These are phyloP conservation scores for Hypoxylon intermedium DNA, from an alignment of 495 filamentous ascomycete genomes.

Conservation along the genomic window DNA sequence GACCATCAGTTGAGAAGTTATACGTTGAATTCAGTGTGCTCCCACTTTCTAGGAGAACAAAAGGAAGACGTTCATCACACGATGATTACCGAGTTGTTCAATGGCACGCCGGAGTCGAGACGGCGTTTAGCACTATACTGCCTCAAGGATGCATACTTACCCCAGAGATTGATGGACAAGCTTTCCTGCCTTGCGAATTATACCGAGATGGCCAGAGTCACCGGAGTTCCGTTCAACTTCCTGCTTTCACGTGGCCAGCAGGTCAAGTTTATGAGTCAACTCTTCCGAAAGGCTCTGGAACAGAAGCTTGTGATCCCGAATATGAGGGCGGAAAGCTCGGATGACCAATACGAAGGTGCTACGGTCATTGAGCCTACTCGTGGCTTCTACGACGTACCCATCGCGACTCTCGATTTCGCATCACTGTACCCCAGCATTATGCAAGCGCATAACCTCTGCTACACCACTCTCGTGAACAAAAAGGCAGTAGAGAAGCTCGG, in stretches of 20 bases:
- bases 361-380: constrained; percentile 96
- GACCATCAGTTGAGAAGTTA: constrained; percentile 96
- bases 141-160: constrained; percentile 95
- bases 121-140: constrained; percentile 94
- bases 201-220: constrained; percentile 99
- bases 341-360: constrained; percentile 95
- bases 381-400: constrained; percentile 90
- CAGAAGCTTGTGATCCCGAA: constrained; percentile 95
- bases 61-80: constrained; percentile 99
- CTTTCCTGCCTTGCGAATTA: constrained; percentile 97
- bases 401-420: constrained; percentile 98
- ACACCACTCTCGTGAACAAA: constrained; percentile 92
- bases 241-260: constrained; percentile 92
- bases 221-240: constrained; percentile 96
- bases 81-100: constrained; percentile 98
- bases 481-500: constrained; percentile 72
- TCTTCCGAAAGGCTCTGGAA: constrained; percentile 93
- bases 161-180: constrained; percentile 95
- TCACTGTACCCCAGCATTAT: constrained; percentile 99
- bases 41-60: constrained; percentile 96
- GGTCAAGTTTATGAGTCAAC: constrained; percentile 95
- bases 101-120: constrained; percentile 89
- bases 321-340: constrained; percentile 63
- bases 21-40: constrained; percentile 94
- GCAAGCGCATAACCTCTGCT: constrained; percentile 97